Conservation (phyloP, 2,329 filamentous ascomycete genomes). For the Pseudogymnoascus sp. region DNA sequence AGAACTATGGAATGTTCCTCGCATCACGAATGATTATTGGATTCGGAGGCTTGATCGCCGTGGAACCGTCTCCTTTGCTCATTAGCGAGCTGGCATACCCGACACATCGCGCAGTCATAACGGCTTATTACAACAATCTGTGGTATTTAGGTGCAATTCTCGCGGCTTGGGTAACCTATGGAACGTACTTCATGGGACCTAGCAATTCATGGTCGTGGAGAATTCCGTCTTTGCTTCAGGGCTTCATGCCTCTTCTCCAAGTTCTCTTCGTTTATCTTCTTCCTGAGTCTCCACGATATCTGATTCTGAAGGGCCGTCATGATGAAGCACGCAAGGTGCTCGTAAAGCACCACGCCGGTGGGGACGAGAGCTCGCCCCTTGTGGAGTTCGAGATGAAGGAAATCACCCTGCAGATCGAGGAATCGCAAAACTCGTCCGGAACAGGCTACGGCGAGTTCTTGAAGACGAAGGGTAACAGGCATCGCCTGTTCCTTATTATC, state of each 20-base stretch:
- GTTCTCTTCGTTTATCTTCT: slow-evolving; percentile 12
- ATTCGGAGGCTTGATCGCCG: slow-evolving; percentile 29
- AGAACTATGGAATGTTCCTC: slow-evolving; percentile 29
- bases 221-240: slow-evolving; percentile 23
- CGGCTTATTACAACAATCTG: slow-evolving; percentile 32
- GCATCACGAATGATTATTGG: slow-evolving; percentile 31
- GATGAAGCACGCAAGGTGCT: slow-evolving; percentile 46
- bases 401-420: slow-evolving; percentile 28
- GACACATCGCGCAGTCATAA: slow-evolving; percentile 31
- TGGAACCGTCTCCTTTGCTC: slow-evolving; percentile 31
- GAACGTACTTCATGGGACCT: slow-evolving; percentile 23
- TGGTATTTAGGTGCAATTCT: slow-evolving; percentile 31
- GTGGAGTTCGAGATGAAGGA: slow-evolving; percentile 44
- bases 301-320: slow-evolving; percentile 36
- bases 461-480: slow-evolving; percentile 42
- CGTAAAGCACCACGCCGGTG: slow-evolving; percentile 47
- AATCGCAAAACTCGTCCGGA: not conserved
- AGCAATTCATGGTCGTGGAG: slow-evolving; percentile 22
- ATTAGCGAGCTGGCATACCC: slow-evolving; percentile 34
- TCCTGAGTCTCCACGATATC: slow-evolving; percentile 14
- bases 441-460: slow-evolving; percentile 28
- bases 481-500: slow-evolving; percentile 44
- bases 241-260: slow-evolving; percentile 12
- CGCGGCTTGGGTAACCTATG: slow-evolving; percentile 29
- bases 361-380: slow-evolving; percentile 39